A percentile compares a stretch with the other conserved stretches of the same genome.
These are phyloP conservation scores for Jatropha curcas DNA, from an alignment of 345 rosid genomes.

Conservation along the genomic window DNA sequence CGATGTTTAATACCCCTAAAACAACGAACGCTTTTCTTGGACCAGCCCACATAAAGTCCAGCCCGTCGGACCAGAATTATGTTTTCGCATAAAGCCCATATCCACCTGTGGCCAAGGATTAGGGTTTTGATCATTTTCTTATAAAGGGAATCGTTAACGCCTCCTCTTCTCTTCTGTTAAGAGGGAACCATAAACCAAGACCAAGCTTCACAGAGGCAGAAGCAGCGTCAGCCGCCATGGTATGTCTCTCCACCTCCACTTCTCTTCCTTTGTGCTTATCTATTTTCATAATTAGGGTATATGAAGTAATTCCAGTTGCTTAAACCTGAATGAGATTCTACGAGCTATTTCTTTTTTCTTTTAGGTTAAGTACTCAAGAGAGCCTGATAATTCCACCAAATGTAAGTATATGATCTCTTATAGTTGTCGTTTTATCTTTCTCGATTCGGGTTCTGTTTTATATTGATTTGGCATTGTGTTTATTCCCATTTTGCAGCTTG, in stretches of 20 bases:
- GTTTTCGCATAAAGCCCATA: neutral
- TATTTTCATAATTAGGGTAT: neutral
- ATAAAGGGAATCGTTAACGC: neutral
- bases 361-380: constrained; percentile 96
- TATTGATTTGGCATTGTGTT: neutral
- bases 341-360: constrained; percentile 17
- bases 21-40: too few species aligned
- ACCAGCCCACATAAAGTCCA: too few species aligned
- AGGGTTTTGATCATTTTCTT: constrained; percentile 6
- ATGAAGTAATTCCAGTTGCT: neutral
- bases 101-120: neutral
- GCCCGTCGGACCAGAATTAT: too few species aligned
- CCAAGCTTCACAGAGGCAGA: neutral
- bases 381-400: constrained; percentile 89
- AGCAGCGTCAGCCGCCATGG: constrained; percentile 38
- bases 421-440: neutral
- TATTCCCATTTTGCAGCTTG: constrained; percentile 55
- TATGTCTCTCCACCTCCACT: neutral
- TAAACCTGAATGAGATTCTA: too few species aligned
- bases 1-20: too few species aligned
- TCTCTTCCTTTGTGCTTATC: neutral
- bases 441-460: neutral
- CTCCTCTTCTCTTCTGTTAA: neutral
- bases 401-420: constrained; percentile 42
- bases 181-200: neutral